A percentile compares a stretch with the other conserved stretches of the same genome.
These are phyloP conservation scores for Clarkia xantiana DNA, from an alignment of 345 rosid genomes.

Conservation along the genomic window DNA sequence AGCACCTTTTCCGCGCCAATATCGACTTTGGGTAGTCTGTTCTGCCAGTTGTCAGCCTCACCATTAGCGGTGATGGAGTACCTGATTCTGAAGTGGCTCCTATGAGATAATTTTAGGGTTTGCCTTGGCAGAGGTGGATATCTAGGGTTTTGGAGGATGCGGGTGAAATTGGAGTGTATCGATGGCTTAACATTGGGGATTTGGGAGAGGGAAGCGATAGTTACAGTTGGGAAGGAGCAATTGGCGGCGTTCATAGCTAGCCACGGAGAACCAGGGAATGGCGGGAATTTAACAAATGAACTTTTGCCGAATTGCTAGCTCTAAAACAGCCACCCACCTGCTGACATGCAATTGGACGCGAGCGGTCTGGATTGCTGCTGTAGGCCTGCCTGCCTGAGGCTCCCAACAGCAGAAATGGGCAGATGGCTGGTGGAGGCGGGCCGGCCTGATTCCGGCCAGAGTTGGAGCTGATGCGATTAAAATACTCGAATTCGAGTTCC, in stretches of 20 bases:
- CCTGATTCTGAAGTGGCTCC: slow-evolving; percentile 14
- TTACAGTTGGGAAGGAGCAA: slow-evolving; percentile 17
- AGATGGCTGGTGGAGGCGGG: too few relatives aligned
- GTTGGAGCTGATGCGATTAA: too few relatives aligned
- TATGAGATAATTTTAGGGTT: slow-evolving; percentile 7
- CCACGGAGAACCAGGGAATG: slow-evolving; percentile 3
- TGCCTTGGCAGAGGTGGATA: slow-evolving; percentile 5
- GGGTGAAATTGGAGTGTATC: slow-evolving; percentile 1
- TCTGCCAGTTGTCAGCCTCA: slow-evolving; percentile 34
- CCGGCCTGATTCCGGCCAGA: too few relatives aligned
- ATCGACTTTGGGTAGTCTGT: slow-evolving; percentile 42
- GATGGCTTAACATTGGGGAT: slow-evolving; percentile 16
- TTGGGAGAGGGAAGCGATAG: slow-evolving; percentile 7
- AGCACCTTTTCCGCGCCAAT: slow-evolving; percentile 64
- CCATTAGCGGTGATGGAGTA: slow-evolving; percentile 21
- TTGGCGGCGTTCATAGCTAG: slow-evolving; percentile 28
- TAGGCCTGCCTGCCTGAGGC: too few relatives aligned
- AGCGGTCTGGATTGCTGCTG: too few relatives aligned
- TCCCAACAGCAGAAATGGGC: too few relatives aligned
- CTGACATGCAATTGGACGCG: too few relatives aligned
- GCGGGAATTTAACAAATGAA: slow-evolving; percentile 8
- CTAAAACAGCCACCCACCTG: too few relatives aligned
- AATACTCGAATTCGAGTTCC: too few relatives aligned
- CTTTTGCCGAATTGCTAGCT: too few relatives aligned
- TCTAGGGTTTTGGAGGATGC: slow-evolving; percentile 10